phyloP scores from a whole-genome alignment of 2,329 filamentous ascomycete species.

The Chrysosporium queenslandicum region DNA sequence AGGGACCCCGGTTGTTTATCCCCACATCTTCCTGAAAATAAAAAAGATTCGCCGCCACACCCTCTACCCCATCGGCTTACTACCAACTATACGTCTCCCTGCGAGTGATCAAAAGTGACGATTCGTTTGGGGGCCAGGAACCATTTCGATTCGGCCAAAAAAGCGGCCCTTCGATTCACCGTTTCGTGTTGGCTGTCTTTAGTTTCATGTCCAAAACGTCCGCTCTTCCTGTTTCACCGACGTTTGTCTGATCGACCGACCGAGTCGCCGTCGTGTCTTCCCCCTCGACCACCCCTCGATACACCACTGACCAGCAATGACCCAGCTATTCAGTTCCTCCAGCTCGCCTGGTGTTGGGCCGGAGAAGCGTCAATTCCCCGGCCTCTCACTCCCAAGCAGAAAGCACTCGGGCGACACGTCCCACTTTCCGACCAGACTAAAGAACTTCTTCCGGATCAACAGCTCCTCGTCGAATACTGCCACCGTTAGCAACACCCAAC shows the following conservation, averaged over 20 bases:
- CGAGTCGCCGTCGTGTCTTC: no score
- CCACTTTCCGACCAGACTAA: slow-evolving; percentile 55
- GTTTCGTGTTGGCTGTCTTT: neutral
- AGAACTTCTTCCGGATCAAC: slow-evolving; percentile 60
- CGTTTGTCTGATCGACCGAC: neutral
- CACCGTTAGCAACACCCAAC: slow-evolving; percentile 15
- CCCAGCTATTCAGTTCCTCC: slow-evolving; percentile 34
- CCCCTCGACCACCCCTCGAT: neutral
- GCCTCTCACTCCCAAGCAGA: slow-evolving; percentile 37
- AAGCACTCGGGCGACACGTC: slow-evolving; percentile 41
- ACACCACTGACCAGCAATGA: slow-evolving; percentile 25
- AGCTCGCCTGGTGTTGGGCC: slow-evolving; percentile 32
- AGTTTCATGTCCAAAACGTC: slow-evolving; percentile 1
- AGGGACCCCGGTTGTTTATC: slow-evolving; percentile 2
- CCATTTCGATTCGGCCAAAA: neutral
- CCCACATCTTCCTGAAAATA: neutral
- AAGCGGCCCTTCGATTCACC: neutral
- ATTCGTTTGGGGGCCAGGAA: neutral
- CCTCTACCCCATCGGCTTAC: neutral
- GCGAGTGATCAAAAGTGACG: neutral
- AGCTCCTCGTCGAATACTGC: slow-evolving; percentile 30
- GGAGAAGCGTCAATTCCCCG: slow-evolving; percentile 41
- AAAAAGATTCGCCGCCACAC: neutral
- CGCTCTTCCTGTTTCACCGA: neutral
- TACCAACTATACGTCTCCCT: neutral